Percentiles rank a stretch among this genome's conserved stretches.
phyloP scores from a whole-genome alignment of 306 rosid genomes.

The Castanopsis chinensis region DNA sequence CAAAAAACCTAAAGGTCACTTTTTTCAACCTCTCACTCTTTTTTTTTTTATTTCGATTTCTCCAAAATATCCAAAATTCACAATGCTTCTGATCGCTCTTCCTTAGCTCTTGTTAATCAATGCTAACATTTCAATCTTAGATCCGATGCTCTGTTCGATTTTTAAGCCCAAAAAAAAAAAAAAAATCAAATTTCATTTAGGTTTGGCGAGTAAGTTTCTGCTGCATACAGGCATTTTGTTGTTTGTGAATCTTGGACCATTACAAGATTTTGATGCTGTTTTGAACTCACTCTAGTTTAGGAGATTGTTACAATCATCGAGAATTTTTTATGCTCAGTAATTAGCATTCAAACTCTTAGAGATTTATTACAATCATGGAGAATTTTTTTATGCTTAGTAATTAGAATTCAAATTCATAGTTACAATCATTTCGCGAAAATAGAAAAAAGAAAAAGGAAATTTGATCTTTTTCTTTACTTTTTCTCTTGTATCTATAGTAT shows the following conservation, averaged over 20 bases:
- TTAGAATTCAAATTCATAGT: background rate
- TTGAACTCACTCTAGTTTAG: background rate
- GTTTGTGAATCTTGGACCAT: background rate
- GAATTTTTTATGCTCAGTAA: too few relatives aligned
- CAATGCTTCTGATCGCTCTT: background rate
- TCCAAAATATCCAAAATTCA: background rate
- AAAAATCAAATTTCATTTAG: background rate
- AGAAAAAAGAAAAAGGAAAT: background rate
- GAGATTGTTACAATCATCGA: background rate
- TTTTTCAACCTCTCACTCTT: background rate
- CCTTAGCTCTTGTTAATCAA: background rate
- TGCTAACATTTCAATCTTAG: background rate
- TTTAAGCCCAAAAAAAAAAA: background rate
- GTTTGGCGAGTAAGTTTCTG: background rate
- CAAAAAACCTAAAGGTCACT: constrained; percentile 54
- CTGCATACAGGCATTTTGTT: background rate
- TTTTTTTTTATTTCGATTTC: background rate
- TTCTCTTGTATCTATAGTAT: too few relatives aligned
- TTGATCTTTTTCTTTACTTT: background rate
- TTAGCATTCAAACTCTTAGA: too few relatives aligned
- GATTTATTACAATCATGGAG: background rate
- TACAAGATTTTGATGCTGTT: background rate
- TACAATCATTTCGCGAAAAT: background rate
- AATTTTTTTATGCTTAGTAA: background rate
- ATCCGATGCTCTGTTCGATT: background rate